These are phyloP conservation scores for Ceratobasidium sp. DNA, from an alignment of 1,284 basidiomycete genomes.

Conservation along the genomic window DNA sequence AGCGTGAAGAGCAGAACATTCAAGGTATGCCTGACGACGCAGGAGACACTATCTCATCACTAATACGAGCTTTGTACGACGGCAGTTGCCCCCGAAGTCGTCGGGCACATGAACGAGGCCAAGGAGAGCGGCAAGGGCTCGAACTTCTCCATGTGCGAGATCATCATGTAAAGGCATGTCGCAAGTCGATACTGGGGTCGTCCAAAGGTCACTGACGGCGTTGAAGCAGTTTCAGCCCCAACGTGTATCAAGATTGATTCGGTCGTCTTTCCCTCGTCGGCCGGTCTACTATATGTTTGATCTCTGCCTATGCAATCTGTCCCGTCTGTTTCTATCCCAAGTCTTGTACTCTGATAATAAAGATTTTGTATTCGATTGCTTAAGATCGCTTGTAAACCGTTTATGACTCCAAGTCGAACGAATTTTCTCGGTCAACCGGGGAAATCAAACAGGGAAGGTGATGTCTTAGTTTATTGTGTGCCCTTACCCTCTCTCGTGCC, in stretches of 20 bases:
- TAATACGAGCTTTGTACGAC: not conserved
- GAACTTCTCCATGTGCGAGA: slow-evolving; percentile 44
- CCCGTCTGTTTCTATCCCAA: not conserved
- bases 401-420: too few species aligned
- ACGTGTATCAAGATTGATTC: not conserved
- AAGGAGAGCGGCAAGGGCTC: slow-evolving; percentile 7
- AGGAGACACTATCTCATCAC: not conserved
- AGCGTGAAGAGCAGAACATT: not conserved
- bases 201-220: not conserved
- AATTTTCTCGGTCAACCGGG: too few species aligned
- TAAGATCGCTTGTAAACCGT: too few species aligned
- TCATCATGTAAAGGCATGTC: slow-evolving; percentile 35
- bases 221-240: not conserved
- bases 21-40: not conserved
- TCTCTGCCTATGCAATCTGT: not conserved
- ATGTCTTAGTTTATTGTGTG: too few species aligned
- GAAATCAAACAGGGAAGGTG: too few species aligned
- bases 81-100: slow-evolving; percentile 4
- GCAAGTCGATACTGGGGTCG: not conserved
- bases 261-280: not conserved
- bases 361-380: too few species aligned
- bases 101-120: not conserved
- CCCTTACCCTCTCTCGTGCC: too few species aligned
- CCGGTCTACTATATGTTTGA: not conserved
- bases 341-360: too few species aligned